Conservation (phyloP, 805 yeast genomes). For the Saccharomycopsis guyanensis region DNA sequence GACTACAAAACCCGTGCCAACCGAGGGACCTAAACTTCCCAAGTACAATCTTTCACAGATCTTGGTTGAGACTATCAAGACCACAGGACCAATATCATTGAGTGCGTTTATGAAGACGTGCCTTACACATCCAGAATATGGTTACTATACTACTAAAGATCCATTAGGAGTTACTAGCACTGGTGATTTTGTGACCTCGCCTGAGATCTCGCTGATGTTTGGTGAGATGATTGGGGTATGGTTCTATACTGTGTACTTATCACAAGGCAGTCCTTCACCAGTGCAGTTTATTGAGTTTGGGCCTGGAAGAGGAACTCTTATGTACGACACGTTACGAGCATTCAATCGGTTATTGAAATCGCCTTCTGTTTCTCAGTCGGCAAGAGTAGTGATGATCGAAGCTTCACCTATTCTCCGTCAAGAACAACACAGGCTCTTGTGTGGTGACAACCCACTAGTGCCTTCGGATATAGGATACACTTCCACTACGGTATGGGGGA, state of each 20-base stretch:
- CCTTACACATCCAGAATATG: constrained; percentile 65
- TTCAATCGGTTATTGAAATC: constrained; percentile 34
- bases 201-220: constrained; percentile 80
- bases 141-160: constrained; percentile 72
- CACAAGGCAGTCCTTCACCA: not conserved
- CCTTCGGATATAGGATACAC: constrained; percentile 31
- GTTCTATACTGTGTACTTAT: constrained; percentile 46
- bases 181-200: constrained; percentile 81
- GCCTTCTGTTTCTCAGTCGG: not conserved
- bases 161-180: constrained; percentile 47
- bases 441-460: constrained; percentile 28
- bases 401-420: constrained; percentile 58
- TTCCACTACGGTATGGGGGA: constrained; percentile 44
- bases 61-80: constrained; percentile 42
- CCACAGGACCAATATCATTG: constrained; percentile 72
- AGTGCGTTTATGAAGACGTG: constrained; percentile 77
- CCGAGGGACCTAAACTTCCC: not conserved
- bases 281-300: constrained; percentile 69
- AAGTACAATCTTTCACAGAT: constrained; percentile 23
- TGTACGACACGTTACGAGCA: constrained; percentile 51
- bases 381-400: constrained; percentile 52
- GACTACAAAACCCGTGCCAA: not conserved
- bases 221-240: constrained; percentile 82
- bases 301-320: constrained; percentile 77
- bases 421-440: constrained; percentile 46